Evolutionary conservation across 73 alveolate species (phyloP).

Genomic region (Effrenium voratum): DNA sequence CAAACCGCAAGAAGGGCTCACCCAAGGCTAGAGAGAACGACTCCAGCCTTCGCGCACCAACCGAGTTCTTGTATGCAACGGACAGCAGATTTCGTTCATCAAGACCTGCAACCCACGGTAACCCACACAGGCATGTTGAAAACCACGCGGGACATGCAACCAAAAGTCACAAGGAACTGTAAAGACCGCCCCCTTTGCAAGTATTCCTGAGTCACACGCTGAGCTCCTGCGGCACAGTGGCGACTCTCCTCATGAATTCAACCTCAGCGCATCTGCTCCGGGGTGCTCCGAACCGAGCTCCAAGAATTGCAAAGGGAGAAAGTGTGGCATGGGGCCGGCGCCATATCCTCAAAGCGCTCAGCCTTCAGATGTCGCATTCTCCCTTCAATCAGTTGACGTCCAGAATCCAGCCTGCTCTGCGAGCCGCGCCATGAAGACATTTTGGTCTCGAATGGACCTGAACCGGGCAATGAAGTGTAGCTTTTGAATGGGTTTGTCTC

Average conservation of each 20-base stretch:
- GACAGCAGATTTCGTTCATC: conserved; percentile 94
- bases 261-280: not conserved
- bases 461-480: not conserved
- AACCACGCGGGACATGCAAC: not conserved
- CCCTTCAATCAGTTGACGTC: not conserved
- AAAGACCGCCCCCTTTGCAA: not conserved
- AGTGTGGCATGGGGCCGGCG: not conserved
- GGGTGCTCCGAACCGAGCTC: not conserved
- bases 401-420: conserved; percentile 84
- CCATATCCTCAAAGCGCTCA: conserved; percentile 92
- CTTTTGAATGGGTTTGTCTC: not conserved
- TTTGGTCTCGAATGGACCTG: conserved; percentile 89
- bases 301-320: not conserved
- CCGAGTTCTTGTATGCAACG: conserved; percentile 96
- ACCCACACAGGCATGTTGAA: not conserved
- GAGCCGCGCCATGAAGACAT: conserved; percentile 92
- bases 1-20: too few species aligned
- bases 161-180: not conserved
- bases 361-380: conserved; percentile 7
- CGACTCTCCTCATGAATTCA: conserved; percentile 90
- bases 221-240: conserved; percentile 91
- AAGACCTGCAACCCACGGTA: not conserved
- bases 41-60: conserved; percentile 95
- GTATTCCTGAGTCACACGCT: not conserved
- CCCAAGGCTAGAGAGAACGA: too few species aligned